Conservation (phyloP, 2,329 filamentous ascomycete genomes). For the Colletotrichum tamarilloi region DNA sequence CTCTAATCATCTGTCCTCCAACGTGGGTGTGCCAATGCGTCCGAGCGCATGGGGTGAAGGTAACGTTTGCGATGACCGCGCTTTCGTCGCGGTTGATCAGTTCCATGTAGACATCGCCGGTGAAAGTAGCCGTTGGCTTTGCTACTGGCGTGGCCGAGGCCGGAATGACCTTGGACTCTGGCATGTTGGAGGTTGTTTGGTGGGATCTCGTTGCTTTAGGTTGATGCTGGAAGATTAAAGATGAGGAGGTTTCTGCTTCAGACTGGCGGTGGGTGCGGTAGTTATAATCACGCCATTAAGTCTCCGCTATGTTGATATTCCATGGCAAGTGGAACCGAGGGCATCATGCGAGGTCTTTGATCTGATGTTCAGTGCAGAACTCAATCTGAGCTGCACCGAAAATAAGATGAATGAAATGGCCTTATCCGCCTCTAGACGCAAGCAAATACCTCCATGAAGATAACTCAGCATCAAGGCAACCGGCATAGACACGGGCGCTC, state of each 20-base stretch:
- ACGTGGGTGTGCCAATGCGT: constrained; percentile 59
- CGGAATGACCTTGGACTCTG: neutral
- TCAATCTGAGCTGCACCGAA: neutral
- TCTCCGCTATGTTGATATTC: neutral
- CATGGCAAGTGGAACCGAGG: neutral
- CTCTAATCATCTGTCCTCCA: constrained; percentile 54
- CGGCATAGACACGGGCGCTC: neutral
- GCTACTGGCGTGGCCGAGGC: neutral
- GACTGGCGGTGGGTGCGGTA: neutral
- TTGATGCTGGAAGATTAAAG: neutral
- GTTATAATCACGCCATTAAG: neutral
- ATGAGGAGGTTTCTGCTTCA: neutral
- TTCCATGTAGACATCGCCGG: constrained; percentile 15
- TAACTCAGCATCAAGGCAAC: neutral
- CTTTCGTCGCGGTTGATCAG: constrained; percentile 1
- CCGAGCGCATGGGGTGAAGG: constrained; percentile 54
- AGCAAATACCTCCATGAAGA: neutral
- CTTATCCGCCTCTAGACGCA: neutral
- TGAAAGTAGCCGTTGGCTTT: constrained; percentile 7
- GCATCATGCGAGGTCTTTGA: neutral
- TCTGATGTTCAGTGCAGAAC: neutral
- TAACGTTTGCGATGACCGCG: constrained; percentile 44
- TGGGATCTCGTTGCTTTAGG: neutral
- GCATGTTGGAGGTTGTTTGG: neutral
- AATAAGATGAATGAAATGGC: neutral